Evolutionary conservation across 306 rosid genomes (phyloP).

Genomic region (Aeschynomene evenia): DNA sequence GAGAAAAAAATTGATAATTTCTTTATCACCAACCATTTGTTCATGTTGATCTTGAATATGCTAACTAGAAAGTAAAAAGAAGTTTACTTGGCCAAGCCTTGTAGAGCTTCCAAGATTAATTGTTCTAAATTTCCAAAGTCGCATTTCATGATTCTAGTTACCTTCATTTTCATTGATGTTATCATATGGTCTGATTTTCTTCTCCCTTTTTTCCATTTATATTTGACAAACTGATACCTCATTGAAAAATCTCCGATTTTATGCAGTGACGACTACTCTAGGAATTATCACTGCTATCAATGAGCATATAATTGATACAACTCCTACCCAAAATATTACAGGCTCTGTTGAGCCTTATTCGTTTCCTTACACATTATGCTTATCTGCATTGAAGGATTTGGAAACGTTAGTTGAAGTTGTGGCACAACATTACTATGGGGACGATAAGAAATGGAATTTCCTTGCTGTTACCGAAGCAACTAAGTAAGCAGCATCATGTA

Average conservation of each 20-base stretch:
- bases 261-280: conserved; percentile 76
- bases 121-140: background rate
- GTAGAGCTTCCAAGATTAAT: background rate
- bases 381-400: conserved; percentile 88
- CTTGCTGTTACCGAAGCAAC: conserved; percentile 80
- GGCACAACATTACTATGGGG: conserved; percentile 83
- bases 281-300: conserved; percentile 90
- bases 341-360: conserved; percentile 50
- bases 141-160: background rate
- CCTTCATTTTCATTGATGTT: background rate
- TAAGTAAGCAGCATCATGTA: conserved; percentile 60
- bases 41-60: conserved; percentile 9
- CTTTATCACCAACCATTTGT: background rate
- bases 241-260: conserved; percentile 29
- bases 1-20: background rate
- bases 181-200: background rate
- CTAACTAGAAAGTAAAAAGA: background rate
- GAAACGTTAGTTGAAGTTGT: conserved; percentile 90
- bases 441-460: conserved; percentile 90
- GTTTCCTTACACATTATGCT: conserved; percentile 78
- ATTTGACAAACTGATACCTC: conserved; percentile 13
- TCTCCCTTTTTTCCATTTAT: conserved; percentile 4
- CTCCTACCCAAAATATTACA: conserved; percentile 43
- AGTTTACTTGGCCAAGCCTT: background rate
- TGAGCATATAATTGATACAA: conserved; percentile 73